phyloP scores from a whole-genome alignment of 148 eudicot genomes.

The Arctostaphylos glauca region DNA sequence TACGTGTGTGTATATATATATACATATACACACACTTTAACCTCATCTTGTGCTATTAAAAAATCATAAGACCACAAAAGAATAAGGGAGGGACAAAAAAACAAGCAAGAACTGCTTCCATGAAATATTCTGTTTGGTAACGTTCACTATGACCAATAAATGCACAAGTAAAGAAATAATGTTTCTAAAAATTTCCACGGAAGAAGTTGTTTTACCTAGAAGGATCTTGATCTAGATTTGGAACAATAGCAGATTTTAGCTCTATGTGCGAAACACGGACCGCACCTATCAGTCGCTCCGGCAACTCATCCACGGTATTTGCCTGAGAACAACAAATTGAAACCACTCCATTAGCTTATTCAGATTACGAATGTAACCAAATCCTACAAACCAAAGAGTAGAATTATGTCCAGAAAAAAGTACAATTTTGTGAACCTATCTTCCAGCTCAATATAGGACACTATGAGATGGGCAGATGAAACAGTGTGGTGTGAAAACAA shows the following conservation, averaged over 20 bases:
- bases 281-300: constrained; percentile 89
- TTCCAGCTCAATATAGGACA: neutral
- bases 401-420: neutral
- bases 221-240: constrained; percentile 63
- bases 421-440: neutral
- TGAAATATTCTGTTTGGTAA: neutral
- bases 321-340: constrained; percentile 42
- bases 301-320: constrained; percentile 75
- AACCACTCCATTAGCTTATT: constrained; percentile 15
- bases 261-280: constrained; percentile 86
- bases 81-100: neutral
- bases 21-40: neutral
- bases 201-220: constrained; percentile 10
- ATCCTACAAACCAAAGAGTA: neutral
- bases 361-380: neutral
- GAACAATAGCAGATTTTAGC: constrained; percentile 80
- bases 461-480: constrained; percentile 6
- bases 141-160: neutral
- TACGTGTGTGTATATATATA: no score
- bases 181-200: neutral
- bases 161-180: constrained; percentile 2
- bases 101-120: neutral
- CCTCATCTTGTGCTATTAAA: neutral
- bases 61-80: neutral
- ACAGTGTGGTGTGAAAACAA: neutral